Evolutionary conservation across 2,329 filamentous ascomycete genomes (phyloP), one percentile per base, ranked within the genome.

Genomic region (Daldinia eschscholtzii): DNA sequence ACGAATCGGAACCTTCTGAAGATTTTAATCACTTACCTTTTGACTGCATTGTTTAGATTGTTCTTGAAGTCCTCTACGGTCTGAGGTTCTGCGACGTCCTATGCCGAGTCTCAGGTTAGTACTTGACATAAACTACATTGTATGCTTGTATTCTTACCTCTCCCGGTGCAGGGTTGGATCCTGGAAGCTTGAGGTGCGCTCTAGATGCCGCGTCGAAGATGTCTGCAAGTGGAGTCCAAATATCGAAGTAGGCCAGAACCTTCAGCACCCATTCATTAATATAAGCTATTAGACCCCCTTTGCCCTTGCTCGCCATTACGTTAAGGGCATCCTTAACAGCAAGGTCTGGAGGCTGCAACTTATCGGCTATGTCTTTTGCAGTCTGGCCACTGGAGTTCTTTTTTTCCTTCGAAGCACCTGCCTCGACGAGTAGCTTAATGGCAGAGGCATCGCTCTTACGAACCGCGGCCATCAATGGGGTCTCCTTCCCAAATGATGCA

Each of bases 381-480:
- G 67, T 72, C 33, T 72, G 59, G 23, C 63, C 48, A 18, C 52
- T 59, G 6, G 65, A 42, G 57, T 72, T 70, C 28, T 26, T 70
- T 57, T 63, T 70, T 39, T 68, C 62, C 18, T 61, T 67, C 1
- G 67, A 70, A 57, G 67, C 70, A 4, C 70, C 70, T 30, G 46
- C 39, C 15, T 70, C 52, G 10, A 70, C 53, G 7, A 72, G 67
- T 18, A 72, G 30, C 48, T 68, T 64, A 37, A 72, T 65, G 4
- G 61, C 67, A 23, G 48, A 50, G 3, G 59, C 59, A 33, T 72
- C 70, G 26, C 61, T 57, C 46, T 41, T 64, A n/a, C n/a, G 26
- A 9, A 70, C 58, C 15, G 70, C 67, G 20, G 59, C 70, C 67
- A 72, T 70, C 28, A 70, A 56, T 3, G 67, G 70, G 1, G 70